Base-by-base conservation (phyloP, 805 yeast genomes). In the Clavispora vitiphila region DNA sequence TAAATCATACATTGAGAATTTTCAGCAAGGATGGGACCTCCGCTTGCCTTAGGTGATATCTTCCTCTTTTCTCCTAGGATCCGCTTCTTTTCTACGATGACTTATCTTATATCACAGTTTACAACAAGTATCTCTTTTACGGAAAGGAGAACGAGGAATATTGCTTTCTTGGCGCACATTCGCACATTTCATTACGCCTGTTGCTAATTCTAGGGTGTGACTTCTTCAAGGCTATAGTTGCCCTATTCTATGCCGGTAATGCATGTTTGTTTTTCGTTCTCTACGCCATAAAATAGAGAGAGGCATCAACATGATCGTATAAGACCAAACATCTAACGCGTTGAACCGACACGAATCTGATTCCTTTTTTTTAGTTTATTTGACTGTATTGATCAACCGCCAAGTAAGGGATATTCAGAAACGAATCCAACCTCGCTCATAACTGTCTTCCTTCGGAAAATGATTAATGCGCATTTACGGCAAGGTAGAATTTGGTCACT, bases 401-500 rank as follows among this genome's bases (percentile, higher is more conserved):
- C 5, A 9, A 14, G 18, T 34, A 8, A 2, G 25, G 25, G 8
- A 24, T 10, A 16, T 34, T 26, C 30, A 26, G 12, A 26, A n/a
- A 5, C 30, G 8, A 9, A 26, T n/a, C 9, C 9, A 6, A 8
- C 5, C 2, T n/a, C 16, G 8, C 15, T n/a, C 15, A 26, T 26
- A 24, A 11, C 26, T 12, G 10, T 4, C n/a, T n/a, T 6, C 30
- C 9, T n/a, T n/a, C 3, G 4, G 16, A 14, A 22, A 23, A 21
- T 37, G 39, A 15, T 14, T 20, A 35, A n/a, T 14, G 18, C 16
- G 10, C 20, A 22, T 4, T n/a, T 25, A 22, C 30, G 37, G 11
- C 44, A 39, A 12, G 47, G 38, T 3, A 35, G 49, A 8, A 36
- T 43, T 15, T 46, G 49, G 49, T 38, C 42, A 10, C 30, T 46